Evolutionary conservation across 2,329 filamentous ascomycete species (phyloP).

Genomic region (Fonsecaea monophora): DNA sequence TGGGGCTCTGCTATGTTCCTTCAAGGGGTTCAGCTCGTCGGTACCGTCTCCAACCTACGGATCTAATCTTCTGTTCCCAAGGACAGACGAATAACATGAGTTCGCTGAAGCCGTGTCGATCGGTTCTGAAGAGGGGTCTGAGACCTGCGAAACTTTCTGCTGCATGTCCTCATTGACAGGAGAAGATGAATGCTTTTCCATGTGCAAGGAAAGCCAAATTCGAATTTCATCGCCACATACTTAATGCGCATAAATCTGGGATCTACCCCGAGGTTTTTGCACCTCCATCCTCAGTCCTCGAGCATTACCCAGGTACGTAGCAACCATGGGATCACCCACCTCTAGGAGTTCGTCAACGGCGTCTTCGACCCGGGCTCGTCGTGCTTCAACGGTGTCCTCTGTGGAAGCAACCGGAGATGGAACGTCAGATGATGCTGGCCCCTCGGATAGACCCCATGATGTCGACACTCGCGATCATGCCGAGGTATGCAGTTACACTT

Average conservation of each 20-base stretch:
- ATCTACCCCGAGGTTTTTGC: not conserved
- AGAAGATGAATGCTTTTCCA: not conserved
- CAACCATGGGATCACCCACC: not conserved
- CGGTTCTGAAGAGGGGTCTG: not conserved
- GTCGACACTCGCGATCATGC: not conserved
- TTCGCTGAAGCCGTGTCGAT: not conserved
- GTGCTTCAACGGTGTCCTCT: not conserved
- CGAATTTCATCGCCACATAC: not conserved
- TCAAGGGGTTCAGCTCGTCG: not conserved
- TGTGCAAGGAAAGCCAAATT: not conserved
- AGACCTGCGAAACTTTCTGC: not conserved
- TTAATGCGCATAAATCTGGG: not conserved
- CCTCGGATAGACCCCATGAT: not conserved
- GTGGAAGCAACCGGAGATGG: not conserved
- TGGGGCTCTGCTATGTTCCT: not conserved
- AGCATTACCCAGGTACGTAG: not conserved
- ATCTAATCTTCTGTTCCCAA: not conserved
- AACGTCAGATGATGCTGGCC: not conserved
- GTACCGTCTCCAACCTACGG: not conserved
- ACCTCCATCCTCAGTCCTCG: not conserved
- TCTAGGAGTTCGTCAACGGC: slow-evolving; percentile 2
- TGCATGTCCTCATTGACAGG: not conserved
- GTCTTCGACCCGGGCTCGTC: not conserved
- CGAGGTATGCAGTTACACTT: not conserved
- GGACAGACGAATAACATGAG: not conserved